These are phyloP conservation scores for Cichorium intybus DNA, from an alignment of 140 eudicot species.

Conservation along the genomic window DNA sequence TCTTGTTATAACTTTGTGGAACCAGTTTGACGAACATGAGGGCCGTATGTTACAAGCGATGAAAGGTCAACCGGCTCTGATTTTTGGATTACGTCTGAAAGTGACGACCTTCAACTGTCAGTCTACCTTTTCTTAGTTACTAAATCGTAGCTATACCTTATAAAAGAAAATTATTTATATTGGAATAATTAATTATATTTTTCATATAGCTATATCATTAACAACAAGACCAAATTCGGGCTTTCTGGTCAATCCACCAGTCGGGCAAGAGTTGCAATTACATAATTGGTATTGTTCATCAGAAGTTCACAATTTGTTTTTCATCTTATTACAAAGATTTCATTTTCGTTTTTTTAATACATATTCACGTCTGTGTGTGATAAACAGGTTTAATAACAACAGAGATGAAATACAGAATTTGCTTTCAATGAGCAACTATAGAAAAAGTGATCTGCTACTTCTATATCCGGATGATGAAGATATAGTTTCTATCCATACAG, in stretches of 20 bases:
- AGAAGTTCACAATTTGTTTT: no score
- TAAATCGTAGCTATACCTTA: background rate
- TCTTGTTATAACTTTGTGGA: background rate
- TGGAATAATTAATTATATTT: background rate
- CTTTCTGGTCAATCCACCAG: background rate
- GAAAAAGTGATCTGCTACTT: background rate
- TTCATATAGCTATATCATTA: background rate
- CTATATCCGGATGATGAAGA: background rate
- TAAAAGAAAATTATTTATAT: background rate
- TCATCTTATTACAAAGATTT: no score
- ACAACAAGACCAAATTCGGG: background rate
- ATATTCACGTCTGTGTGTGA: no score
- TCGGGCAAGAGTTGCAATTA: background rate
- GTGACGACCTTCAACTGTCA: background rate
- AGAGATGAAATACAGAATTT: background rate
- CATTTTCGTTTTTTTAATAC: no score
- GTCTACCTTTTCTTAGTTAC: background rate
- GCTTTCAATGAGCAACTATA: background rate
- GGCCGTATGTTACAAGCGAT: background rate
- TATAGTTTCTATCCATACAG: no score
- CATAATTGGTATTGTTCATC: background rate
- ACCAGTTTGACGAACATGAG: background rate
- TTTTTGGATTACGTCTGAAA: background rate
- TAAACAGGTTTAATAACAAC: background rate
- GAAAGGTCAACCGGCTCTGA: background rate